A percentile compares a stretch with the other conserved stretches of the same genome.
phyloP scores from a whole-genome alignment of 2,329 filamentous ascomycete genomes.

The Aspergillus sp. region DNA sequence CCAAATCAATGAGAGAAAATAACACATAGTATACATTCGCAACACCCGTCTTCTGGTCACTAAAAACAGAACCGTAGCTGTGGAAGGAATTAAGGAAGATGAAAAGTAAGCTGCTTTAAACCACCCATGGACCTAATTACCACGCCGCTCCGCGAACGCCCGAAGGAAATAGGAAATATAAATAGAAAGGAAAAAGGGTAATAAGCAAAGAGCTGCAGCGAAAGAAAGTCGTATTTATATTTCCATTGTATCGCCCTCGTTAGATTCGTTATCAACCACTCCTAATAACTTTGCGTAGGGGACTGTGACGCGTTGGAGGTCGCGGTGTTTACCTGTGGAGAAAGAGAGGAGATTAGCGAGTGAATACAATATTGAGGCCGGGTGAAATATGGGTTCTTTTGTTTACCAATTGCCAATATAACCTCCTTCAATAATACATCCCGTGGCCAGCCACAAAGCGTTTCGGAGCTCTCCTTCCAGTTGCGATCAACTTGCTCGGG shows the following conservation, averaged over 20 bases:
- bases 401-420: conserved; percentile 84
- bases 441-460: conserved; percentile 87
- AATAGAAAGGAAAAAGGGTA: neutral
- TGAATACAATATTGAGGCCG: neutral
- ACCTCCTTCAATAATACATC: conserved; percentile 86
- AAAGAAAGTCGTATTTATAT: conserved; percentile 21
- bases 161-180: neutral
- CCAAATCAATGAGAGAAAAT: neutral
- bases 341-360: conserved; percentile 2
- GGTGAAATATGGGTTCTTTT: neutral
- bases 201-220: neutral
- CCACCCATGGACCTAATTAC: neutral
- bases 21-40: neutral
- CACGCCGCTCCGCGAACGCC: neutral
- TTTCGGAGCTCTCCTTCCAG: conserved; percentile 55
- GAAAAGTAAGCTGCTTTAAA: neutral
- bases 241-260: conserved; percentile 38
- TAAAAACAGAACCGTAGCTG: neutral
- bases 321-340: conserved; percentile 70
- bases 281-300: conserved; percentile 86
- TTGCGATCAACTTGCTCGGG: conserved; percentile 34
- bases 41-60: neutral
- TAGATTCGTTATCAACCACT: conserved; percentile 39
- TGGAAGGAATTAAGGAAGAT: neutral
- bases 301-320: conserved; percentile 89